Base-by-base conservation (phyloP, 2,329 filamentous ascomycete genomes). In the Ophiostoma ulmi region DNA sequence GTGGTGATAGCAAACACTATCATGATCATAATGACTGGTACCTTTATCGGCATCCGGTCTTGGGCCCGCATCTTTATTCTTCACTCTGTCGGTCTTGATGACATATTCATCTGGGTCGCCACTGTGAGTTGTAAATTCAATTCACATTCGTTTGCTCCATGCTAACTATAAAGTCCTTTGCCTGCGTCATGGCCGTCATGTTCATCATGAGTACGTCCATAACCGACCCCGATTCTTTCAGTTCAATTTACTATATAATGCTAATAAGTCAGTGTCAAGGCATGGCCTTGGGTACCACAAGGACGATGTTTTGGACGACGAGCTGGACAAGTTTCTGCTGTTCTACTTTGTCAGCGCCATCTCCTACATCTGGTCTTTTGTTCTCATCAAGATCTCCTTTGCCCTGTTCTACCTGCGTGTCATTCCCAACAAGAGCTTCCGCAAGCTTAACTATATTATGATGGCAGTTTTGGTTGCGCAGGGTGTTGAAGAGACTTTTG, bases 401-500 rank as follows among this genome's bases (percentile, higher is more conserved):
- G 68, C 52, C 26, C 52, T 72, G 8, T 70, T 72, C 35, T 70
- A 68, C 36, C 55, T 70, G 7, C 64, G 70, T 2, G 69, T 72
- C 55, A 68, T 72, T 8, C 68, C 68, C 3, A 70, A 39, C 7
- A 14, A 26, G n/a, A 38, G 52, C 64, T 70, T 70, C 52, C 63
- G 68, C 5, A 66, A 64, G 36, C 64, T 72, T 39, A 72, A 72
- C 64, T 68, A 35, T 8, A 14, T 61, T 6, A 64, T 72, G 55
- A 70, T 72, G 10, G 31, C 55, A 38, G 20, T 72, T 20, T 39
- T 72, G 5, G 39, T 55, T 8, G 55, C 55, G 5, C 70, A 72
- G 55, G 70, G 68, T 6, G n/a, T 72, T 31, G 70, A 72, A 44
- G 70, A 72, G 48, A 72, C 70, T 0, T 67, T 70, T 64, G 70